Base-by-base conservation (phyloP, 257 asterid species). In the Petunia secreta region DNA sequence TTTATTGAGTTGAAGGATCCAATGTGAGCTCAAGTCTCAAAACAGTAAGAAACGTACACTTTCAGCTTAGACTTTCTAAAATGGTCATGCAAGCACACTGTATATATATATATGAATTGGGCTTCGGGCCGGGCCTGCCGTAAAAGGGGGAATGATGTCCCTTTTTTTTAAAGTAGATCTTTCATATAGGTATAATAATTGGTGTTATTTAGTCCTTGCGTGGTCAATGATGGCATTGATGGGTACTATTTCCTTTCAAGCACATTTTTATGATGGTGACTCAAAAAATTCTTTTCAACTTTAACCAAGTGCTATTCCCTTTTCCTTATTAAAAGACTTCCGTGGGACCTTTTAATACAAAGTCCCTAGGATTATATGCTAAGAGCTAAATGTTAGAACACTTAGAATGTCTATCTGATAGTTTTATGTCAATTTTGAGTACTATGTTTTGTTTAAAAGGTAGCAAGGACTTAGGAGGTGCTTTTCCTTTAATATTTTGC, bases 1-100 rank as follows among this genome's bases (percentile, higher is more conserved):
- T 10, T 71, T 11, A 43, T 34, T 71, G 44, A 34, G 58, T 71
- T 68, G 43, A 71, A 48, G 60, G 77, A 71, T 71, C 77, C 77
- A 71, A 48, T 10, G 77, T 48, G 46, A 25, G 46, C 77, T 48
- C 25, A 16, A 71, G n/a, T 46, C 59, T 69, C 43, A 46, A 25
- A 25, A 69, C 39, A 7, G 77, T 25, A 8, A n/a, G 63, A 69
- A 52, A 52, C 55, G 55, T 52, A 8, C 41, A 46, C 77, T 25
- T 10, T 71, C 58, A 71, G 60, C 14, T 52, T 8, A 55, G 62
- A 13, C 60, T 2, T 48, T 46, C 59, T 69, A 69, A 46, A 69
- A 38, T 16, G 8, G 41, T 10, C n/a, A 59, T 34, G 25, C 41
- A 4, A 71, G 13, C 59, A 25, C 60, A 16, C 3, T 48, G 77